These are phyloP conservation scores for Fusarium beomiforme DNA, from an alignment of 2,329 filamentous ascomycete species.

Conservation along the genomic window DNA sequence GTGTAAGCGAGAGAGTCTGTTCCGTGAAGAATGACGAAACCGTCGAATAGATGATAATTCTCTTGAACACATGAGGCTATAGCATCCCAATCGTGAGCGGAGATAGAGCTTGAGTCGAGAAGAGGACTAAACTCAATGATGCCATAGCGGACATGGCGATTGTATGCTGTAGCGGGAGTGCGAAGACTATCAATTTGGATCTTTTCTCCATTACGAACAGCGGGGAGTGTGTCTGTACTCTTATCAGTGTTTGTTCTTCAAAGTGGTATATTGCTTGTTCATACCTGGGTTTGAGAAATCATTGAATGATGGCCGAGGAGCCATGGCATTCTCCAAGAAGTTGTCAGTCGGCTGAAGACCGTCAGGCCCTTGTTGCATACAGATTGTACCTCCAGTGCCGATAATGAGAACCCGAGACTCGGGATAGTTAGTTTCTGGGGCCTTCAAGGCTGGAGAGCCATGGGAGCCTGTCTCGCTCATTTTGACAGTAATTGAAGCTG, in stretches of 20 bases:
- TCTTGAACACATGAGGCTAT: constrained; percentile 82
- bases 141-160: constrained; percentile 82
- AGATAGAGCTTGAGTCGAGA: constrained; percentile 90
- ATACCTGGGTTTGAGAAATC: constrained; percentile 60
- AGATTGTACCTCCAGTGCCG: constrained; percentile 91
- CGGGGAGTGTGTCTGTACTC: constrained; percentile 58
- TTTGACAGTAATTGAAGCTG: neutral
- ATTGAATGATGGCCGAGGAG: constrained; percentile 85
- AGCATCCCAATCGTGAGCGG: constrained; percentile 84
- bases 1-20: constrained; percentile 92
- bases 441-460: constrained; percentile 12
- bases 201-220: constrained; percentile 60
- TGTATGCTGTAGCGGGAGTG: constrained; percentile 83
- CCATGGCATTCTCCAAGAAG: constrained; percentile 85
- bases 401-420: constrained; percentile 89
- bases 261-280: neutral
- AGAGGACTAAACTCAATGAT: constrained; percentile 86
- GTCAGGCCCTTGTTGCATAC: constrained; percentile 84
- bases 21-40: constrained; percentile 90
- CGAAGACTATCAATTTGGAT: constrained; percentile 73
- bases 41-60: constrained; percentile 90
- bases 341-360: constrained; percentile 83
- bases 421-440: constrained; percentile 56
- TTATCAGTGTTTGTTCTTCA: neutral
- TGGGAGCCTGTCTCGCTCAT: constrained; percentile 24